Evolutionary conservation across 768 basidiomycete genomes (phyloP).

Genomic region (Kwoniella sp.): DNA sequence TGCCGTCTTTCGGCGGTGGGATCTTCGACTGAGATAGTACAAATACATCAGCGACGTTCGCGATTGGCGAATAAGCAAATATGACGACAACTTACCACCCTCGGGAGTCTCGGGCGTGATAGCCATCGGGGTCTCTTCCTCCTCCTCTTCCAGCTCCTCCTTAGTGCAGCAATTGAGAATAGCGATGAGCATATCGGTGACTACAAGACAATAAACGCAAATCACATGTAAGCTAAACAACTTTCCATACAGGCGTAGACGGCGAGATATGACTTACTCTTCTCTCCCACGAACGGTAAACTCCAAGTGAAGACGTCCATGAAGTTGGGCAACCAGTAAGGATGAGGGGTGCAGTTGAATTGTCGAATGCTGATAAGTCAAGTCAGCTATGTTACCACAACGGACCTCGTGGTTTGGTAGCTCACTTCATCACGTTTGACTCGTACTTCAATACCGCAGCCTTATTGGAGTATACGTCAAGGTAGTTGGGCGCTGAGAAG

Average conservation of each 20-base stretch:
- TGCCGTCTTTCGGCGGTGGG: slow-evolving; percentile 69
- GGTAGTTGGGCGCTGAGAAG: slow-evolving; percentile 96
- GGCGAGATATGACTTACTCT: too few species aligned
- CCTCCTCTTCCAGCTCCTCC: slow-evolving; percentile 88
- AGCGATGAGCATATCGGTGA: slow-evolving; percentile 97
- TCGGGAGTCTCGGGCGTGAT: slow-evolving; percentile 47
- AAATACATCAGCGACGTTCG: slow-evolving; percentile 12
- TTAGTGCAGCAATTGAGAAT: slow-evolving; percentile 94
- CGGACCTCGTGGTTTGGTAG: background rate
- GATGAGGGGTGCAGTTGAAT: slow-evolving; percentile 90
- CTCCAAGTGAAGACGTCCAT: slow-evolving; percentile 99
- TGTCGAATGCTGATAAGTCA: slow-evolving; percentile 69
- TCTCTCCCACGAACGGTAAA: slow-evolving; percentile 95
- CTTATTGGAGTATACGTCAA: slow-evolving; percentile 99
- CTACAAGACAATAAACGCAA: slow-evolving; percentile 57
- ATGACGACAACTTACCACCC: slow-evolving; percentile 13
- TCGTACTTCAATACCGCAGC: slow-evolving; percentile 99
- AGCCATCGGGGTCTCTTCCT: slow-evolving; percentile 60
- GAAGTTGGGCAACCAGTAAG: slow-evolving; percentile 98
- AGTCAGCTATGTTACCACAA: too few species aligned
- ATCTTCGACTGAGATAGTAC: slow-evolving; percentile 33
- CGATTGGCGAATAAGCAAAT: background rate
- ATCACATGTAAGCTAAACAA: background rate
- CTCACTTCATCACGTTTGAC: slow-evolving; percentile 89
- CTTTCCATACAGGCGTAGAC: background rate